These are phyloP conservation scores for Shiraia bambusicola DNA, from an alignment of 2,329 filamentous ascomycete species.

Conservation along the genomic window DNA sequence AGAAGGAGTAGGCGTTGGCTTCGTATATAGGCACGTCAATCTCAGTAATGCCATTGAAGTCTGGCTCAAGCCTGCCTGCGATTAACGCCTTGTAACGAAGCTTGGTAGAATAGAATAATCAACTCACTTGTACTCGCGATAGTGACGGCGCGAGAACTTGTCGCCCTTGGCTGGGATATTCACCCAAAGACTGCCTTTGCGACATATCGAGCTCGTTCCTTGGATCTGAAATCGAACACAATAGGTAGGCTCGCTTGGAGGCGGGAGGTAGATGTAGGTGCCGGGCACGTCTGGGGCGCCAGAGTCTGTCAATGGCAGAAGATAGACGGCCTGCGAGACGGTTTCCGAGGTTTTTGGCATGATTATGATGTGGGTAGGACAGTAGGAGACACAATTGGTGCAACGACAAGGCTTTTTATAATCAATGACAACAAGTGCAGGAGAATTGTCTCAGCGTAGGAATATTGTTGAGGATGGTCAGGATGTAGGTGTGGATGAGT, in stretches of 20 bases:
- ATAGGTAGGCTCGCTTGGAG: constrained; percentile 71
- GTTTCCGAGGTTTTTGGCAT: constrained; percentile 29
- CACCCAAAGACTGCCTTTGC: constrained; percentile 92
- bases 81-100: constrained; percentile 8
- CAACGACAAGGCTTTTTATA: constrained; percentile 15
- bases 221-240: constrained; percentile 86
- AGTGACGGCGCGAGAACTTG: constrained; percentile 74
- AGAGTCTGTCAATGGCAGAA: constrained; percentile 87
- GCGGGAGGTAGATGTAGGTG: constrained; percentile 87
- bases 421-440: constrained; percentile 14
- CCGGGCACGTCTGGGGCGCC: constrained; percentile 87
- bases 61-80: constrained; percentile 70
- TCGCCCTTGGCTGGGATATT: constrained; percentile 82
- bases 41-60: constrained; percentile 89
- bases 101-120: background rate
- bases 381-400: background rate
- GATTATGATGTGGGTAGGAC: constrained; percentile 10
- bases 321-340: constrained; percentile 61
- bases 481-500: constrained; percentile 5
- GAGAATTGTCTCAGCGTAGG: constrained; percentile 6
- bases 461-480: constrained; percentile 10
- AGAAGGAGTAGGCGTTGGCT: constrained; percentile 90
- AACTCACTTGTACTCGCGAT: constrained; percentile 84
- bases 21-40: constrained; percentile 83
- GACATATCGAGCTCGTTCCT: constrained; percentile 92